Evolutionary conservation across 257 asterid species (phyloP), one percentile per base, ranked within the genome.

Genomic region (Nyctanthes arbortristis): DNA sequence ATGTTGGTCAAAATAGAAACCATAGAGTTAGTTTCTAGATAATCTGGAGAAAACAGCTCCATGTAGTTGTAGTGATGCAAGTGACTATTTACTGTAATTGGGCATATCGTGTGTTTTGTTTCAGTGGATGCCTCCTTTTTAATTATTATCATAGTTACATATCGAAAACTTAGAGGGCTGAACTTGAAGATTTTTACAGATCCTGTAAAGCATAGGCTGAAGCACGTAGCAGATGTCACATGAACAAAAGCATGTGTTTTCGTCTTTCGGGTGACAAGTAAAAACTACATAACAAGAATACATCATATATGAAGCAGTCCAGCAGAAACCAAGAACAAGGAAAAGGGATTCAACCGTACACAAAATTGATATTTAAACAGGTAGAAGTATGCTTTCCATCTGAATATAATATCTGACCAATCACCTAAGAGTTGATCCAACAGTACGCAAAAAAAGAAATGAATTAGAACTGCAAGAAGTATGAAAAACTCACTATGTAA

Each of bases 401-500:
- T 37, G 24, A 75, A 72, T 11, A n/a, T 39, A 20, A 68, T 43
- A 30, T 14, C 20, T 40, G 18, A 39, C 4, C 16, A 75, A 60
- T 35, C 32, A 66, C 36, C 61, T 2, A 39, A 43, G 40, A 29
- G 61, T 28, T 61, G 62, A 63, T 37, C 35, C 36, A 27, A 28
- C 54, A 28, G 31, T 29, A 78, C 52, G n/a, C 7, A 12, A 61
- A 32, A 39, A 27, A 31, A 18, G 59, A 16, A 32, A 61, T 4
- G 33, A 43, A 39, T 61, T 28, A 62, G 1, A 68, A 60, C 20
- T 13, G 62, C 54, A 32, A 30, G 13, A 66, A 36, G n/a, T 60
- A 57, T n/a, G 61, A 40, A 39, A 54, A 40, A 88, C 99, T 86
- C 81, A 94, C 99, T 61, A 94, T 86, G 78, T 91, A 91, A 22